Conservation (phyloP, 768 basidiomycete genomes). For the Rhodocollybia butyracea region DNA sequence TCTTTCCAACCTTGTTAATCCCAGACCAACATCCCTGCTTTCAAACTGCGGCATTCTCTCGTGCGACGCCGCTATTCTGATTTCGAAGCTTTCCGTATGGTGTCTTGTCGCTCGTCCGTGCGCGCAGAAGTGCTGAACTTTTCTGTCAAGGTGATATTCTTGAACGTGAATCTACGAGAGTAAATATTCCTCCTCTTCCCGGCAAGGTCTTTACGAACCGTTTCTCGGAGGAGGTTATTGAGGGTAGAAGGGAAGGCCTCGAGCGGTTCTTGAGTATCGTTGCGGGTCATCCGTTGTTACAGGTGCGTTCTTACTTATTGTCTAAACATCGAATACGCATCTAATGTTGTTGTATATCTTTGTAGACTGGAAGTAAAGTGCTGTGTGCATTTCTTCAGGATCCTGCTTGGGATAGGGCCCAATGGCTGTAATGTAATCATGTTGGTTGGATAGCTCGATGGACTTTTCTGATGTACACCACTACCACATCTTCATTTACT, state of each 20-base stretch:
- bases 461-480: background rate
- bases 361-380: conserved; percentile 94
- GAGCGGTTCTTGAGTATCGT: conserved; percentile 96
- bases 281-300: conserved; percentile 93
- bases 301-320: conserved; percentile 49
- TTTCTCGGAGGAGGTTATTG: conserved; percentile 97
- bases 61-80: conserved; percentile 89
- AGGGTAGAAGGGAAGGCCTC: conserved; percentile 84
- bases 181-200: conserved; percentile 96
- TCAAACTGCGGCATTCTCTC: conserved; percentile 91
- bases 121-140: background rate
- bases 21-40: conserved; percentile 99
- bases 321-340: background rate
- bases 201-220: conserved; percentile 99
- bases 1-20: background rate
- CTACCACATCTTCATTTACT: background rate
- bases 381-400: conserved; percentile 93
- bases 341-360: conserved; percentile 10
- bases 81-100: conserved; percentile 85
- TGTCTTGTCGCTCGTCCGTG: background rate
- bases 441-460: background rate
- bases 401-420: conserved; percentile 83
- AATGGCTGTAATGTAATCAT: conserved; percentile 46
- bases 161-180: conserved; percentile 93
- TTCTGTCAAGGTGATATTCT: conserved; percentile 68